A percentile compares a stretch with the other conserved stretches of the same genome.
phyloP scores from a whole-genome alignment of 2,329 filamentous ascomycete species.

The Ceratocystis variospora region DNA sequence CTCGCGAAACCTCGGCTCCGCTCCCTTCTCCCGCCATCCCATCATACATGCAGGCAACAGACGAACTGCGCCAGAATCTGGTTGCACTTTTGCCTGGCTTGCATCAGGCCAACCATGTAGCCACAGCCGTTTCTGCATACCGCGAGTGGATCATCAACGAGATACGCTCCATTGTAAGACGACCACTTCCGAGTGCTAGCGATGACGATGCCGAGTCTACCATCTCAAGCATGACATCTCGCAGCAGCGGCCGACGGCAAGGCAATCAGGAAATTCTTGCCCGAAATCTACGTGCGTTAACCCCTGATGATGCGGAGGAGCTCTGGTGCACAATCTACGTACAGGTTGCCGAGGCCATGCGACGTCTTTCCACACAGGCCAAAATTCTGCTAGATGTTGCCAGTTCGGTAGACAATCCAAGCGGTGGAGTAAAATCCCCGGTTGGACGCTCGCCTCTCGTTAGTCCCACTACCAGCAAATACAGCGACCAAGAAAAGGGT shows the following conservation, averaged over 20 bases:
- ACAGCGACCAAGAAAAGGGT: constrained; percentile 29
- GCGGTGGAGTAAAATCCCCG: constrained; percentile 33
- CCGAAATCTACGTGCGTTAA: constrained; percentile 71
- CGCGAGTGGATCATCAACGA: constrained; percentile 74
- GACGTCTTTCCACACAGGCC: constrained; percentile 75
- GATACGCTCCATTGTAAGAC: constrained; percentile 70
- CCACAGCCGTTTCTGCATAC: constrained; percentile 68
- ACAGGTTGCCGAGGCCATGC: constrained; percentile 71
- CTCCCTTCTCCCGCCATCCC: constrained; percentile 46
- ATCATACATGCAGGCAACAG: constrained; percentile 61
- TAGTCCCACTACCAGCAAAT: constrained; percentile 34
- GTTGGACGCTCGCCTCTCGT: constrained; percentile 38
- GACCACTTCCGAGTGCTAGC: constrained; percentile 76
- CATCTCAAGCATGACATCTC: constrained; percentile 61
- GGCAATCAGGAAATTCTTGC: constrained; percentile 72
- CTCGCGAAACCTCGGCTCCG: constrained; percentile 37
- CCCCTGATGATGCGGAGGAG: constrained; percentile 70
- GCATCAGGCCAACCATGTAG: constrained; percentile 66
- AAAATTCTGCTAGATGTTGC: constrained; percentile 93
- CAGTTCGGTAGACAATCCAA: constrained; percentile 44
- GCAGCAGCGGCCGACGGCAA: constrained; percentile 9
- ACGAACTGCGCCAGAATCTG: constrained; percentile 56
- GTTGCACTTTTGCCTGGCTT: constrained; percentile 61
- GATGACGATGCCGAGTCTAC: constrained; percentile 90
- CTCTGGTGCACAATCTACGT: constrained; percentile 75